Evolutionary conservation across 2,329 filamentous ascomycete genomes (phyloP), one percentile per base, ranked within the genome.

Genomic region (Verticillium klebahnii): DNA sequence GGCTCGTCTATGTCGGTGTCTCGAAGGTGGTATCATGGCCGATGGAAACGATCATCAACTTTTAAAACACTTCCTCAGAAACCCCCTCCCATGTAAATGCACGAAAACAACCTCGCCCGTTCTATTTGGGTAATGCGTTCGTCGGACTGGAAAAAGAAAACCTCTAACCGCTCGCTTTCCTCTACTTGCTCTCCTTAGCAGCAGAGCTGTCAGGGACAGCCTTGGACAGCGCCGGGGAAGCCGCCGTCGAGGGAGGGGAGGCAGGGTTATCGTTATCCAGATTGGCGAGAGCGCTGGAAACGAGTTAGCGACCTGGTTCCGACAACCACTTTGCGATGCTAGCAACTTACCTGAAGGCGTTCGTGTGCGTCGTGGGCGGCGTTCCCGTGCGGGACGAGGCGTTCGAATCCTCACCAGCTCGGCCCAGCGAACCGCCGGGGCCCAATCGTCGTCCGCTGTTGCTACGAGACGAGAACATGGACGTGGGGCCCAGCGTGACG

Each of bases 361-460:
- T 99, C 68, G 89, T 87, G 72, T 90, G 90, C 63, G 86, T 89
- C 60, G 85, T 84, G 56, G 93, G 91, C 61, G 93, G 93, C 57
- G 94, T 98, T 70, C 91, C 92, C 61, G 92, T 96, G 68, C 95
- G 89, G 63, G 93, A 97, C 61, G 92, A 96, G 68, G 89, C 86
- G 69, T 87, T 91, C 64, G 93, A 97, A 69, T 96, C 93, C 70
- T 96, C 93, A 64, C 88, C 88, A 64, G 88, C 85, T 69, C 91
- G 87, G 68, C 85, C 85, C 67, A 93, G 80, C 67, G 89, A 84
- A 69, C 89, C 86, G 70, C 89, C 89, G 67, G 90, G 90, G 64
- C 90, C 90, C 69, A 95, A 84, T 73, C 89, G 88, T 68, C 92
- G 88, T 66, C 93, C 91, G 73, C 93, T 97, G 81, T 92, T 94